Conservation (phyloP, 352 stramenopile species). For the Plasmopara muralis region DNA sequence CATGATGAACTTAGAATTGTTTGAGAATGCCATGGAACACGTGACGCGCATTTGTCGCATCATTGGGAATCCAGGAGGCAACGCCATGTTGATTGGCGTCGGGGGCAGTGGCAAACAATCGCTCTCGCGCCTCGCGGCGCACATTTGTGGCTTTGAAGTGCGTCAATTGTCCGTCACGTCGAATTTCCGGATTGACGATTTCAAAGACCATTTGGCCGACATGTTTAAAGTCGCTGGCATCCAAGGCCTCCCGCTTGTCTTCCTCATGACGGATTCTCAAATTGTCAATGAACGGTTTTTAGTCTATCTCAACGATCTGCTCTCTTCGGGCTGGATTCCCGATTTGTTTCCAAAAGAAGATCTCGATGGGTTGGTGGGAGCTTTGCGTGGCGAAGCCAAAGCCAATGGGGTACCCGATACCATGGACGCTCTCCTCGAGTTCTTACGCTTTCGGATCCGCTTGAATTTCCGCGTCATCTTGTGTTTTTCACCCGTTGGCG, state of each 20-base stretch:
- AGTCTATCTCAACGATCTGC: slow-evolving; percentile 98
- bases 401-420: slow-evolving; percentile 91
- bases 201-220: slow-evolving; percentile 95
- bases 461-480: slow-evolving; percentile 96
- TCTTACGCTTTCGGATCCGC: slow-evolving; percentile 91
- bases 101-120: slow-evolving; percentile 96
- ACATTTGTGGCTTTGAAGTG: slow-evolving; percentile 96
- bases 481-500: slow-evolving; percentile 96
- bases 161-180: slow-evolving; percentile 93
- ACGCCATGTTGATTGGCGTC: slow-evolving; percentile 97
- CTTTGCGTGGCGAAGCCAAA: slow-evolving; percentile 93
- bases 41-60: slow-evolving; percentile 95
- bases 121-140: slow-evolving; percentile 92
- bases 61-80: slow-evolving; percentile 93
- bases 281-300: slow-evolving; percentile 98
- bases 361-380: slow-evolving; percentile 88
- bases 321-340: slow-evolving; percentile 93
- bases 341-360: slow-evolving; percentile 98
- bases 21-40: slow-evolving; percentile 96
- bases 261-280: slow-evolving; percentile 97
- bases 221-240: slow-evolving; percentile 96
- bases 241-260: slow-evolving; percentile 91
- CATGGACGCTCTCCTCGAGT: slow-evolving; percentile 92
- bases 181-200: slow-evolving; percentile 94
- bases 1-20: slow-evolving; percentile 98